A percentile compares a stretch with the other conserved stretches of the same genome.
Conservation (phyloP, 768 basidiomycete genomes). For the Omphalotus guepiniiformis region DNA sequence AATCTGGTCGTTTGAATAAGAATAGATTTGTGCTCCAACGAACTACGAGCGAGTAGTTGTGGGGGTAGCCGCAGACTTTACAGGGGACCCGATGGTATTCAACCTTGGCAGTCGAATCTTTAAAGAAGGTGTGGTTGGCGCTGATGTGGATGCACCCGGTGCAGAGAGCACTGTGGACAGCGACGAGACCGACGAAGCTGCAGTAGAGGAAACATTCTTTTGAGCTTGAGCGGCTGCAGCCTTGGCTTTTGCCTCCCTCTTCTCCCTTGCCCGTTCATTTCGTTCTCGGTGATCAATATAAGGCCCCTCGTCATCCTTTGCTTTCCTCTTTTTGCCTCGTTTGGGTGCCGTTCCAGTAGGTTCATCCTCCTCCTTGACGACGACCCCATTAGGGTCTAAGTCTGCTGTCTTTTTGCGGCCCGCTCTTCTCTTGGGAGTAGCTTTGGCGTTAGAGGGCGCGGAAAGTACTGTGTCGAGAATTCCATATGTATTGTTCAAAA, state of each 20-base stretch:
- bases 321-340: constrained; percentile 29
- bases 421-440: constrained; percentile 7
- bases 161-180: constrained; percentile 6
- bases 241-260: constrained; percentile 16
- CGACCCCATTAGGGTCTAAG: constrained; percentile 14
- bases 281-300: constrained; percentile 9
- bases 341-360: constrained; percentile 13
- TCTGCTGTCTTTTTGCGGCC: background rate
- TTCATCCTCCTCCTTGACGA: constrained; percentile 18
- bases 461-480: constrained; percentile 16
- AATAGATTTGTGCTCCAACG: too few species aligned
- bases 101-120: constrained; percentile 54
- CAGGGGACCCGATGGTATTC: constrained; percentile 24
- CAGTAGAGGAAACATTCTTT: constrained; percentile 19
- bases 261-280: constrained; percentile 15
- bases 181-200: constrained; percentile 21
- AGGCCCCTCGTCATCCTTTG: constrained; percentile 36
- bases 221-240: constrained; percentile 14
- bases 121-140: constrained; percentile 37
- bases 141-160: background rate
- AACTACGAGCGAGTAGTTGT: constrained; percentile 4
- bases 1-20: too few species aligned
- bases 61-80: background rate
- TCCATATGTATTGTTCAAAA: constrained; percentile 17
- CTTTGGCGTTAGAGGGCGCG: constrained; percentile 15